Base-by-base conservation (phyloP, 2,329 filamentous ascomycete genomes). In the Aspergillus fijiensis region DNA sequence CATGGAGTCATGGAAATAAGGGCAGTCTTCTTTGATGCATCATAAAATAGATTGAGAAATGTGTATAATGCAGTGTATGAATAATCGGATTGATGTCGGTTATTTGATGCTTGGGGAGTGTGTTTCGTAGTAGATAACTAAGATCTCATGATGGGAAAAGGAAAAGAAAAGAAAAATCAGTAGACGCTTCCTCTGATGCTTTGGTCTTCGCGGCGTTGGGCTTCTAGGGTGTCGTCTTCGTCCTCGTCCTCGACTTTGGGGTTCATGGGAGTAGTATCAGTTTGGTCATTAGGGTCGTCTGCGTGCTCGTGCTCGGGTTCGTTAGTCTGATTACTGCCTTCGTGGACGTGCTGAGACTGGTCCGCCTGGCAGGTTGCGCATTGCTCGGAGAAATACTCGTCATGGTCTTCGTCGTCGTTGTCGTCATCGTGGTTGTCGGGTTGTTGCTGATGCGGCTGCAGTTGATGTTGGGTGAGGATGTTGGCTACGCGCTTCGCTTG, bases 391-490 rank as follows among this genome's bases (percentile, higher is more conserved):
- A 31, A n/a, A 35, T 52, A 19, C 35, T 52, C n/a, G 23, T 23
- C 31, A 53, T 14, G 27, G 29, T 45, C 39, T 29, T 29, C 27
- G 27, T 29, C 27, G 27, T 29, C 27, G 7, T 29, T 29, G 7
- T 52, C n/a, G 16, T 23, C 31, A 53, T 14, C 14, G 45, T 45
- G 12, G 39, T 16, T 9, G 39, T 19, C 39, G n/a, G 6, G 16
- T 16, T 45, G 39, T 16, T 45, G 39, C 7, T 45, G 16, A 5
- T 42, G 39, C 14, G 39, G 39, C 16, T 42, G 39, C 14, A n/a
- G 14, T 42, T 42, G 39, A 16, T 45, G 39, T 19, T 74, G 71
- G 19, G 67, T 72, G 9, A 73, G 62, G 31, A 67, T 67, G 57
- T 72, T 72, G 19, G 68, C 69, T 16, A 50, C 25, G 21, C 60